Evolutionary conservation across 2,329 filamentous ascomycete species (phyloP).

Genomic region (Pseudocercospora pini-densiflorae): DNA sequence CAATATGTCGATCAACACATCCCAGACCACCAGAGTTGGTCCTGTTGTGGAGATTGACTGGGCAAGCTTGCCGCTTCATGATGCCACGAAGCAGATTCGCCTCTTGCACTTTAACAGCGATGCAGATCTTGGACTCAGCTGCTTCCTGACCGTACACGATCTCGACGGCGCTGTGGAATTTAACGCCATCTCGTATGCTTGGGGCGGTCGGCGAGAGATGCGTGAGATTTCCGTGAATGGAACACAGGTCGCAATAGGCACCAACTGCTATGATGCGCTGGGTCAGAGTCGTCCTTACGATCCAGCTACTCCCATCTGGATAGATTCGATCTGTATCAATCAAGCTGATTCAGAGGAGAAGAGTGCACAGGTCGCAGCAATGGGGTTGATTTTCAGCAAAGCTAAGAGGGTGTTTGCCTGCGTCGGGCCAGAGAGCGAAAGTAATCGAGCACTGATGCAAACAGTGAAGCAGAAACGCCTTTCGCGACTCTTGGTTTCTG

Average conservation of each 20-base stretch:
- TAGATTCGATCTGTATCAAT: conserved; percentile 23
- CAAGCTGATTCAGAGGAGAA: conserved; percentile 17
- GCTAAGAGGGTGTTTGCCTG: conserved; percentile 17
- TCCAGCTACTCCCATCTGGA: conserved; percentile 6
- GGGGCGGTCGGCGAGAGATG: background rate
- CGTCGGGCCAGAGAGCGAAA: conserved; percentile 5
- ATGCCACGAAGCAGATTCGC: no score
- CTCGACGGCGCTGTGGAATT: no score
- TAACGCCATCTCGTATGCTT: background rate
- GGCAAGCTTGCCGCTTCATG: no score
- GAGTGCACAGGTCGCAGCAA: conserved; percentile 15
- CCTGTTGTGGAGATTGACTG: no score
- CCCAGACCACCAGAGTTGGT: no score
- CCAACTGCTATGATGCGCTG: background rate
- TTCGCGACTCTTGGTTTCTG: background rate
- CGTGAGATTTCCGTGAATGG: background rate
- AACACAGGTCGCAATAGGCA: background rate
- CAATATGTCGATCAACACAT: no score
- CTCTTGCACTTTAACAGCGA: no score
- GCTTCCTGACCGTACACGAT: no score
- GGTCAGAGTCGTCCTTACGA: background rate
- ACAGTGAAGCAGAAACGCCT: background rate
- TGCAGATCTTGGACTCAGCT: no score
- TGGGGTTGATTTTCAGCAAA: conserved; percentile 17
- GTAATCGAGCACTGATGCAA: background rate